phyloP scores from a whole-genome alignment of 176 grass and related monocot species.

The Alopecurus myosuroides region DNA sequence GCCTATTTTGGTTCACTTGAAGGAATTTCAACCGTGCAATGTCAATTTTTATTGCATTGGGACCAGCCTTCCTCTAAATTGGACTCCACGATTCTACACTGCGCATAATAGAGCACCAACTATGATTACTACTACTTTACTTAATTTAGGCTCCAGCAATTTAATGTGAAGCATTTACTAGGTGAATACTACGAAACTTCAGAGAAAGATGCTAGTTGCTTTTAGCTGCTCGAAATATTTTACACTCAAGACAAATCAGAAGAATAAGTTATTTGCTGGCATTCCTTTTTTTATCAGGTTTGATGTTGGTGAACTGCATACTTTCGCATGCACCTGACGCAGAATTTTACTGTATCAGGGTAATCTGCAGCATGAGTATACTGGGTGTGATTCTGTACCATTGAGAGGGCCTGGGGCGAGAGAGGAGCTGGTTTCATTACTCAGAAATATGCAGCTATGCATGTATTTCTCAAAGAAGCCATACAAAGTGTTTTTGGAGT shows the following conservation, averaged over 20 bases:
- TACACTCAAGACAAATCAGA: background rate
- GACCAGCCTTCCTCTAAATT: background rate
- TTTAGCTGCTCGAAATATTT: constrained; percentile 23
- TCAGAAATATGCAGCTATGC: constrained; percentile 67
- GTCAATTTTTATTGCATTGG: background rate
- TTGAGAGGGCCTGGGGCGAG: constrained; percentile 47
- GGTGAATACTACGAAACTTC: constrained; percentile 21
- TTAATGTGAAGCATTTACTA: constrained; percentile 1
- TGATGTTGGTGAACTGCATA: background rate
- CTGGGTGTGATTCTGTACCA: constrained; percentile 51
- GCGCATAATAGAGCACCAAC: background rate
- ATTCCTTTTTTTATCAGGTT: background rate
- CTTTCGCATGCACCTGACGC: constrained; percentile 9
- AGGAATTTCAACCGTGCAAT: background rate
- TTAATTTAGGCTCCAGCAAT: background rate
- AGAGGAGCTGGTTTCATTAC: constrained; percentile 49
- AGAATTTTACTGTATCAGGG: constrained; percentile 44
- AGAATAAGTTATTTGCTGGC: background rate
- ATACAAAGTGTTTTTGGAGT: constrained; percentile 74
- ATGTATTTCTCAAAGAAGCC: constrained; percentile 95
- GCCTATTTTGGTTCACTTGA: background rate
- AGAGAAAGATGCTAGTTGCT: constrained; percentile 6
- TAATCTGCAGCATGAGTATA: constrained; percentile 88
- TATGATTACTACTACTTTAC: background rate
- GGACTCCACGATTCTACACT: background rate